Evolutionary conservation across 257 asterid species (phyloP).

Genomic region (Solanum paucissectum): DNA sequence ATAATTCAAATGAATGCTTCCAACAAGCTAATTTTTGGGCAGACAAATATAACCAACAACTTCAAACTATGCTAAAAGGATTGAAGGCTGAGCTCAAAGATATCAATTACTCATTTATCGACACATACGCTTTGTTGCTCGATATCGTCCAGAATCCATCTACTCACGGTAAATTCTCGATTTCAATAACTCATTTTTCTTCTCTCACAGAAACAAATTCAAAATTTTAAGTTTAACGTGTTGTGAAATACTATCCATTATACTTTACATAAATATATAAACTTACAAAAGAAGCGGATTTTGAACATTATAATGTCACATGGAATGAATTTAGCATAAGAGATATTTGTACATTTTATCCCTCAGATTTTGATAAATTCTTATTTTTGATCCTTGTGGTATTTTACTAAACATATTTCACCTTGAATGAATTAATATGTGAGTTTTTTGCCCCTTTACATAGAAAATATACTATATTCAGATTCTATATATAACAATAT

Average conservation of each 20-base stretch:
- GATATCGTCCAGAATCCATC: constrained; percentile 38
- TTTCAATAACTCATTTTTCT: not conserved
- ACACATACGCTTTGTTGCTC: constrained; percentile 26
- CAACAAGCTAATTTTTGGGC: constrained; percentile 39
- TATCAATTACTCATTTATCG: constrained; percentile 44
- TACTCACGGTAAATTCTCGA: constrained; percentile 31
- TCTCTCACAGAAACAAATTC: not conserved
- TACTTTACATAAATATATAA: not conserved
- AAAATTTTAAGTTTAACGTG: no score
- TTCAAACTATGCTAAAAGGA: constrained; percentile 27
- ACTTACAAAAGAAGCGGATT: not conserved
- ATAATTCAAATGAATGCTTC: constrained; percentile 32
- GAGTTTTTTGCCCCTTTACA: not conserved
- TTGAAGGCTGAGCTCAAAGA: constrained; percentile 34
- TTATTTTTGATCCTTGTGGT: not conserved
- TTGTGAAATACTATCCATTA: not conserved
- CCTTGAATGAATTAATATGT: not conserved
- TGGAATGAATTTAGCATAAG: not conserved
- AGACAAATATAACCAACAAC: constrained; percentile 34
- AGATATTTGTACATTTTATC: not conserved
- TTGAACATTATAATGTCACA: not conserved
- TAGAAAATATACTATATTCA: not conserved
- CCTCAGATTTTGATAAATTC: no score
- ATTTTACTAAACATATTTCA: not conserved
- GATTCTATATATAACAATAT: not conserved